Conservation (phyloP, 331 rosid genomes). For the Phaseolus coccineus region DNA sequence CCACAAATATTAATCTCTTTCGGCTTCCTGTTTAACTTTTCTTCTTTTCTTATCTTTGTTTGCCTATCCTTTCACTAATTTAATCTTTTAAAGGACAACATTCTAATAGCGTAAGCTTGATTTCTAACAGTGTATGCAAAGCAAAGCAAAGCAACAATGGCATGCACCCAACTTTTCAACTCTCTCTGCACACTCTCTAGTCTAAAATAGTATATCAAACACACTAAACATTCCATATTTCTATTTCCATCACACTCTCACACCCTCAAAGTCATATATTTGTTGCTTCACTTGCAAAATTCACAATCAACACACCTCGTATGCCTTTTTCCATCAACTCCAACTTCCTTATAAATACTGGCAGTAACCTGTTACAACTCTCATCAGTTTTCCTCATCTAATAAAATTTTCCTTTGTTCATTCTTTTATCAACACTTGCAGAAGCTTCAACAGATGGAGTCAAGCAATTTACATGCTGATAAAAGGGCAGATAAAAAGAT, state of each 20-base stretch:
- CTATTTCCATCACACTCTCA: conserved; percentile 8
- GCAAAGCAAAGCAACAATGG: conserved; percentile 56
- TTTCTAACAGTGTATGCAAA: conserved; percentile 55
- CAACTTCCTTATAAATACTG: neutral
- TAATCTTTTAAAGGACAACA: conserved; percentile 39
- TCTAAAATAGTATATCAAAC: conserved; percentile 17
- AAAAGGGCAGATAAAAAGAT: conserved; percentile 38
- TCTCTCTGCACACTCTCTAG: conserved; percentile 29
- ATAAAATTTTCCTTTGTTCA: conserved; percentile 26
- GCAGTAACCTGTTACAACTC: neutral
- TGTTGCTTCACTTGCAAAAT: conserved; percentile 65
- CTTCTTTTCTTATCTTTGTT: conserved; percentile 32
- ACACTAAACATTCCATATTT: neutral
- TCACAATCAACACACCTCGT: conserved; percentile 40
- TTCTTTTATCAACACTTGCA: neutral
- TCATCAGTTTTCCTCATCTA: conserved; percentile 1
- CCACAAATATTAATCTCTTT: conserved; percentile 34
- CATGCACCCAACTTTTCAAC: conserved; percentile 45
- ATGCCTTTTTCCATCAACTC: conserved; percentile 39
- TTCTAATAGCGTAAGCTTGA: conserved; percentile 10
- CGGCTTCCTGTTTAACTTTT: conserved; percentile 16
- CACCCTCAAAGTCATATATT: conserved; percentile 28
- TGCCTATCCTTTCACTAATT: conserved; percentile 43
- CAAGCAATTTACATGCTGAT: neutral
- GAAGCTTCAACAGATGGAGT: conserved; percentile 43